Evolutionary conservation across 108 stramenopile genomes (phyloP), one percentile per base, ranked within the genome.

Genomic region (Tribonema minus): DNA sequence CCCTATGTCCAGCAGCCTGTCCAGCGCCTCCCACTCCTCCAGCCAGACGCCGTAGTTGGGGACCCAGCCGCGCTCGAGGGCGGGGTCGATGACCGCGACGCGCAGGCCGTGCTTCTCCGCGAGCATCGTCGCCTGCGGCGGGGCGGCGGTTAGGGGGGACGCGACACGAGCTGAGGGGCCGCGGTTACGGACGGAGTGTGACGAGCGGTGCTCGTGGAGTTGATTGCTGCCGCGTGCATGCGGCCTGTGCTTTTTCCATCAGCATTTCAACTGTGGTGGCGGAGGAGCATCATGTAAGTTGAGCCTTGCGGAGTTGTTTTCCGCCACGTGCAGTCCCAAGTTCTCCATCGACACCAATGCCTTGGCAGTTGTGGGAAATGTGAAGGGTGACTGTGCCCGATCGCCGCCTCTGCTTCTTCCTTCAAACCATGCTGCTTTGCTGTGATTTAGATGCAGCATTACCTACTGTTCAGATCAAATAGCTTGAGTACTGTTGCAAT

Each of bases 21-120:
- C 37, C 29, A 94, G 83, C 39, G 91, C 82, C 61, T 92, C 82
- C 95, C 95, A 96, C 86, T 96, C 95, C 71, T 93, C 91, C 70
- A 91, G 80, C 95, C 95, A 96, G 6, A 93, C 92, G 32, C 95
- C 95, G 83, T 94, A 96, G 75, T 93, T 94, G 46, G 93, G 91
- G 37, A 86, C 82, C 92, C 91, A 94, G 66, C 85, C 82, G 23
- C 76, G 58, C 73, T 94, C 92, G 60, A 89, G 87, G 71, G 90
- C 91, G 30, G 88, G 73, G 79, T 93, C 92, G 35, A 92, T 90
- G 29, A 96, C 58, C 3, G 91, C 82, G 3, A 96, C 91, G 37
- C 90, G 85, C 34, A 91, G 80, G 29, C 75, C 68, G 35, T 83
- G 75, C 67, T 82, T 76, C 41, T 83, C 81, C 9, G 74, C 74